These are phyloP conservation scores for Paracamarosporium sp. DNA, from an alignment of 2,329 filamentous ascomycete genomes.

Conservation along the genomic window DNA sequence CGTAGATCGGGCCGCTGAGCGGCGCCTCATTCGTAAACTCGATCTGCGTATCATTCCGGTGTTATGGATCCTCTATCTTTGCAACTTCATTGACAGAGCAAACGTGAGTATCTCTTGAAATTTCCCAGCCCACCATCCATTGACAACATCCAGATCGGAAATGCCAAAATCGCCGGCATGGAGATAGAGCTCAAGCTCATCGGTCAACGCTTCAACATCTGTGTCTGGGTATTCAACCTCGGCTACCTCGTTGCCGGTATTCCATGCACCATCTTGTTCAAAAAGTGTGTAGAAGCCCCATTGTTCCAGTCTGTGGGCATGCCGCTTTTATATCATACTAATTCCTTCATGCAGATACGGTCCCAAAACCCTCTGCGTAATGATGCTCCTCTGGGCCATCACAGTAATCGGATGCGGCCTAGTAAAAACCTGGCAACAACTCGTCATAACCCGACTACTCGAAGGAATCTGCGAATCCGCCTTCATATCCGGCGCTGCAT, in stretches of 20 bases:
- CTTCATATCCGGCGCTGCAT: conserved; percentile 36
- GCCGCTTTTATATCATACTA: no score
- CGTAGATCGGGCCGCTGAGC: conserved; percentile 33
- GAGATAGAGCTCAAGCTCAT: conserved; percentile 42
- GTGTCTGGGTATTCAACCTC: conserved; percentile 47
- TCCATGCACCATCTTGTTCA: conserved; percentile 41
- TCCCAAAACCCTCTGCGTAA: conserved; percentile 39
- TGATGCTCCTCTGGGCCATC: conserved; percentile 46
- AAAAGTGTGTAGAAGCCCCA: no score
- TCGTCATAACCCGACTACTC: conserved; percentile 37
- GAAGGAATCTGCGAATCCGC: conserved; percentile 41
- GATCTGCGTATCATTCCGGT: conserved; percentile 38
- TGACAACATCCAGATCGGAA: conserved; percentile 32
- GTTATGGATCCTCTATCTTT: conserved; percentile 41
- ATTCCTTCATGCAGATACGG: no score
- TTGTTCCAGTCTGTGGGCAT: no score
- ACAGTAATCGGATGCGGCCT: conserved; percentile 40
- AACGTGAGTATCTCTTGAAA: conserved; percentile 10
- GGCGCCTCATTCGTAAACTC: conserved; percentile 35
- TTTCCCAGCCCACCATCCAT: neutral
- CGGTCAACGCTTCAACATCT: conserved; percentile 46
- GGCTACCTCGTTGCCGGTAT: conserved; percentile 45
- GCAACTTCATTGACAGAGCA: conserved; percentile 40
- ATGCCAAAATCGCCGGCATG: conserved; percentile 46
- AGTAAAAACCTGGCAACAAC: conserved; percentile 32